phyloP scores from a whole-genome alignment of 1,284 basidiomycete genomes.

The Neolentinus lepideus region DNA sequence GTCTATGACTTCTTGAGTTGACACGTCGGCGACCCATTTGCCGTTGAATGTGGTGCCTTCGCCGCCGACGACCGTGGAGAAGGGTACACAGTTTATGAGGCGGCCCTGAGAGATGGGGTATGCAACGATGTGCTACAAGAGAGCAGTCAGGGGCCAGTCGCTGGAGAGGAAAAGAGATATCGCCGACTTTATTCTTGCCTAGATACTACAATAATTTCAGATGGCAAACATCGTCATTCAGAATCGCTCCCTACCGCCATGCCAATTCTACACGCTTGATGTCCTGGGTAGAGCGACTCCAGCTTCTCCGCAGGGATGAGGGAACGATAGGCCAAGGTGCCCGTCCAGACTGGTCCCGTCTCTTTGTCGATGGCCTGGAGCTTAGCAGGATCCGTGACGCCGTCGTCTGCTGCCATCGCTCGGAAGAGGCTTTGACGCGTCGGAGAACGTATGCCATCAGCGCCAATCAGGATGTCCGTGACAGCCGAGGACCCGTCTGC shows the following conservation, averaged over 20 bases:
- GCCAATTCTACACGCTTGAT: constrained; percentile 20
- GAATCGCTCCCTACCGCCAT: constrained; percentile 7
- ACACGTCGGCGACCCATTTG: constrained; percentile 31
- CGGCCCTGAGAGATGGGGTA: constrained; percentile 41
- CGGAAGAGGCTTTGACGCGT: constrained; percentile 27
- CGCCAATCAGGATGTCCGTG: constrained; percentile 34
- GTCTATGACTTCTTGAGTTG: constrained; percentile 27
- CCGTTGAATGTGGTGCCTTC: constrained; percentile 34
- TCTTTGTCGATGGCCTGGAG: constrained; percentile 15
- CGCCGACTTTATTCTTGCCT: constrained; percentile 32
- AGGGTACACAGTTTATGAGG: constrained; percentile 41
- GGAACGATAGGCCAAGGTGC: constrained; percentile 33
- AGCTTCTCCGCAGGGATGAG: constrained; percentile 26
- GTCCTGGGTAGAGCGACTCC: constrained; percentile 23
- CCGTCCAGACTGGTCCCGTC: constrained; percentile 33
- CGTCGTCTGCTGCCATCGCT: not conserved
- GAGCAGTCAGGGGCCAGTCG: not conserved
- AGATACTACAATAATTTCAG: constrained; percentile 26
- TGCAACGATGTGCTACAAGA: constrained; percentile 33
- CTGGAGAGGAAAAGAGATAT: not conserved
- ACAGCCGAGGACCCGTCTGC: constrained; percentile 24
- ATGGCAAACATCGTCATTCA: not conserved
- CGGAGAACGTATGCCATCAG: constrained; percentile 35
- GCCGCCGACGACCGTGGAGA: constrained; percentile 30
- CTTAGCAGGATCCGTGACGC: not conserved